Base-by-base conservation (phyloP, 306 rosid genomes). In the Comarum palustre region DNA sequence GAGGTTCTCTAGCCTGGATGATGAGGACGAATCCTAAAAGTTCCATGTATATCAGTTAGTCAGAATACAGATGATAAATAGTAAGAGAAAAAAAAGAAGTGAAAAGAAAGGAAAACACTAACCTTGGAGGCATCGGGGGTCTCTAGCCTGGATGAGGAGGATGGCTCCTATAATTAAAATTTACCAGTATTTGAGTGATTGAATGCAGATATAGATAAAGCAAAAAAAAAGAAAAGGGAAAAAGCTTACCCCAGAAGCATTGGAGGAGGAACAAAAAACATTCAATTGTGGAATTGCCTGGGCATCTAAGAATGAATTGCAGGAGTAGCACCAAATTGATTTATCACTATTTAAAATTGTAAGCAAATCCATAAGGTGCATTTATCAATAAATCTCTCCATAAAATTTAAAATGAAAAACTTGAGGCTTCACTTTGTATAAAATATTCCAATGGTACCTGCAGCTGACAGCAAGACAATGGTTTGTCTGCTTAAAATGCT, bases 281-380 rank as follows among this genome's bases (percentile, higher is more conserved):
- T 86, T 96, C 50, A 92, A 84, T 68, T 84, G 90, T 29, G 27
- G 79, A 65, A 90, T 88, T 73, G 78, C 75, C 76, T 85, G 88
- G 54, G 95, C 90, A 77, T 92, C 96, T 75, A 92, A 88, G 75
- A 90, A 90, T 14, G 98, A 92, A 29, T 90, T 88, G 39, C 96
- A 90, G 43, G 88, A 84, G 88, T 90, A 92, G 51, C 98, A 92
- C 96, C 95, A 92, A 17, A 92, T 87, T 4, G 98, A 92, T 63
- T 85, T 81, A 87, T 90, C 98, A 77, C 96, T 89, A 78, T 58
- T 66, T 61, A 69, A 57, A 75, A 76, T 77, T 31, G 36, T 59
- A 39, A 19, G 58, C 50, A 51, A 29, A 59, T 29, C 41, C 42
- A 63, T 11, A 29, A 29, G 41, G 5, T 8, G 4, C 69, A 42